Evolutionary conservation across 768 basidiomycete species (phyloP).

Genomic region (Megacollybia marginata): DNA sequence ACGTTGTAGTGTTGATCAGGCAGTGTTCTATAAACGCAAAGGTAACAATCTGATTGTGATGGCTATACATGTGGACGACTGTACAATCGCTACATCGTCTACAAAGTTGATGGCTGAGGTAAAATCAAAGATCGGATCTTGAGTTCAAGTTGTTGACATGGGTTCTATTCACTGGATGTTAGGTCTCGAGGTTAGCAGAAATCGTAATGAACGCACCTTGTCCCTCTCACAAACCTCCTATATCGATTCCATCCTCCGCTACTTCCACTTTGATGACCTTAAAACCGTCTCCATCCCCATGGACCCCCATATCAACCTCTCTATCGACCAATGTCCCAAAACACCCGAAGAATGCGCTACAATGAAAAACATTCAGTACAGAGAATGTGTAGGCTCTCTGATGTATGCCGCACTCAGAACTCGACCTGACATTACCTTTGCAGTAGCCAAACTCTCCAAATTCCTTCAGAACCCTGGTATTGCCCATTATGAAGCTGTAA

Average conservation of each 20-base stretch:
- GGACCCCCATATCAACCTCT: too few species aligned
- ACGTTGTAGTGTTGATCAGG: too few species aligned
- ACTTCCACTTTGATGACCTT: too few species aligned
- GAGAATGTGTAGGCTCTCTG: too few species aligned
- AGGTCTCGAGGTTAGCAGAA: slow-evolving; percentile 9
- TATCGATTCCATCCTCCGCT: too few species aligned
- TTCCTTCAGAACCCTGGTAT: slow-evolving; percentile 18
- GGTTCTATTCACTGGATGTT: slow-evolving; percentile 8
- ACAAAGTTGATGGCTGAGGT: neutral
- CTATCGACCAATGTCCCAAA: too few species aligned
- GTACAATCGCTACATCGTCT: neutral
- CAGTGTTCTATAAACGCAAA: neutral
- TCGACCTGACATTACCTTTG: slow-evolving; percentile 4
- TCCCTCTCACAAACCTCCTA: too few species aligned
- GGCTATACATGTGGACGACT: neutral
- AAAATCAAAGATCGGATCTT: too few species aligned
- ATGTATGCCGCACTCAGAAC: too few species aligned
- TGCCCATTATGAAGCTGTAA: slow-evolving; percentile 24
- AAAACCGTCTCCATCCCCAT: too few species aligned
- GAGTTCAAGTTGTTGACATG: neutral
- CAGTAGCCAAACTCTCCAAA: slow-evolving; percentile 13
- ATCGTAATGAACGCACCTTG: neutral
- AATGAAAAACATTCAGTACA: too few species aligned
- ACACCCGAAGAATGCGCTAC: too few species aligned
- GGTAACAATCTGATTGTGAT: neutral